A percentile compares a stretch with the other conserved stretches of the same genome.
phyloP scores from a whole-genome alignment of 2,329 filamentous ascomycete genomes.

The Penicillium crustosum region DNA sequence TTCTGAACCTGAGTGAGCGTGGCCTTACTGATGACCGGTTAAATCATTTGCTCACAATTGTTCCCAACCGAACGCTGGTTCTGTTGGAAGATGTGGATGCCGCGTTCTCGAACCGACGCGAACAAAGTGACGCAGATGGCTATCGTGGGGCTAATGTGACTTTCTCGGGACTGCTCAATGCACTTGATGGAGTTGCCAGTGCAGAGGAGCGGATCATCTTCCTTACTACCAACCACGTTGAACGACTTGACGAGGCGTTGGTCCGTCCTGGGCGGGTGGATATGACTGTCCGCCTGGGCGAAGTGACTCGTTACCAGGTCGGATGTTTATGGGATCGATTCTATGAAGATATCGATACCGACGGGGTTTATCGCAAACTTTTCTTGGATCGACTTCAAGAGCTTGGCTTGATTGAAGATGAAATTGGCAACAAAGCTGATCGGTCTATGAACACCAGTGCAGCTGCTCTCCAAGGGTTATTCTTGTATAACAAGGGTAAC shows the following conservation, averaged over 20 bases:
- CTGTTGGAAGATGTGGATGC: slow-evolving; percentile 89
- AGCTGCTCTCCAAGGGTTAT: slow-evolving; percentile 88
- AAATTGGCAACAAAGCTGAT: slow-evolving; percentile 49
- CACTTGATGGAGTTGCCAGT: slow-evolving; percentile 86
- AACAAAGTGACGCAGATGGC: slow-evolving; percentile 72
- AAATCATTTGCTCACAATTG: slow-evolving; percentile 79
- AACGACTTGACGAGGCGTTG: slow-evolving; percentile 82
- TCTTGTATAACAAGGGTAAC: slow-evolving; percentile 91
- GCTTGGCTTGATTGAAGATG: slow-evolving; percentile 67
- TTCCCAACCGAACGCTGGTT: slow-evolving; percentile 78
- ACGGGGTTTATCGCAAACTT: slow-evolving; percentile 60
- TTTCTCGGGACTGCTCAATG: slow-evolving; percentile 85
- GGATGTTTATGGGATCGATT: slow-evolving; percentile 90
- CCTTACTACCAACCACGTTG: slow-evolving; percentile 90
- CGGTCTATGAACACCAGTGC: slow-evolving; percentile 67
- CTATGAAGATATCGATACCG: slow-evolving; percentile 76
- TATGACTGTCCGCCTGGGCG: slow-evolving; percentile 85
- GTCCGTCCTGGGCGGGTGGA: slow-evolving; percentile 91
- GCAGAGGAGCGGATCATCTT: slow-evolving; percentile 93
- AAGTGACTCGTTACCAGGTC: slow-evolving; percentile 83
- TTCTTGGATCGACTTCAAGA: slow-evolving; percentile 72
- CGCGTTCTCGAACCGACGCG: slow-evolving; percentile 76
- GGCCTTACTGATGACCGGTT: slow-evolving; percentile 88
- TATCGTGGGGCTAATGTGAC: slow-evolving; percentile 88
- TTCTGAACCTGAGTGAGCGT: slow-evolving; percentile 84